A percentile compares a stretch with the other conserved stretches of the same genome.
Evolutionary conservation across 768 basidiomycete genomes (phyloP).

Genomic region (Mycena metata): DNA sequence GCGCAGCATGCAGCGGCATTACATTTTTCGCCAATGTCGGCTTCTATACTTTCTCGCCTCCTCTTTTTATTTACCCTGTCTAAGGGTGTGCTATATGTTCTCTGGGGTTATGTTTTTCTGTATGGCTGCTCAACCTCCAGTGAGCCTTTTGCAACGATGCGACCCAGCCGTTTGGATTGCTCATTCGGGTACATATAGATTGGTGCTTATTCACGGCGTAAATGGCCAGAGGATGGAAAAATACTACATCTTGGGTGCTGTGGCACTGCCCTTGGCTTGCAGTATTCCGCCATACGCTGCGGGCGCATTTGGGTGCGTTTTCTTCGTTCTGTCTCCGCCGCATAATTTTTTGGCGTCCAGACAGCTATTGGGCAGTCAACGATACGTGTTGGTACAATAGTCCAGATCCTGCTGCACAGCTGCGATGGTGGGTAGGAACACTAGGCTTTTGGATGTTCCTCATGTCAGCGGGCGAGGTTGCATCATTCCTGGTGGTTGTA

Average conservation of each 20-base stretch:
- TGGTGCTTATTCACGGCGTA: slow-evolving; percentile 21
- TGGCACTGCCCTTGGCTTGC: not conserved
- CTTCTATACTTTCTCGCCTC: too few species aligned
- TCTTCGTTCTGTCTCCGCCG: slow-evolving; percentile 1
- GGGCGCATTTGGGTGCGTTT: slow-evolving; percentile 16
- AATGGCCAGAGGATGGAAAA: slow-evolving; percentile 31
- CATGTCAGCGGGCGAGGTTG: slow-evolving; percentile 15
- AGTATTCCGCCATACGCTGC: slow-evolving; percentile 28
- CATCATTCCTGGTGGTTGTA: slow-evolving; percentile 16
- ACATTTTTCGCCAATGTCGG: slow-evolving; percentile 4
- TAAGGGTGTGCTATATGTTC: not conserved
- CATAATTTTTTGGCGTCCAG: too few species aligned
- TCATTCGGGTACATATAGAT: not conserved
- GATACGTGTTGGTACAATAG: slow-evolving; percentile 25
- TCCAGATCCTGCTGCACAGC: not conserved
- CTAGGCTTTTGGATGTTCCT: slow-evolving; percentile 21
- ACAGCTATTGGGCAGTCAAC: not conserved
- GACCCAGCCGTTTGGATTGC: not conserved
- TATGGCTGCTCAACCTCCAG: slow-evolving; percentile 24
- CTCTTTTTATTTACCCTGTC: too few species aligned
- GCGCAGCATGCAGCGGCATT: not conserved
- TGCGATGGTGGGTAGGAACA: not conserved
- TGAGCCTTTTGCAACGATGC: slow-evolving; percentile 5
- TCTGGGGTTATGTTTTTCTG: not conserved
- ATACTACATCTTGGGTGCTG: slow-evolving; percentile 19